Base-by-base conservation (phyloP, 2,329 filamentous ascomycete species). In the Atkinsonella hypoxylon region DNA sequence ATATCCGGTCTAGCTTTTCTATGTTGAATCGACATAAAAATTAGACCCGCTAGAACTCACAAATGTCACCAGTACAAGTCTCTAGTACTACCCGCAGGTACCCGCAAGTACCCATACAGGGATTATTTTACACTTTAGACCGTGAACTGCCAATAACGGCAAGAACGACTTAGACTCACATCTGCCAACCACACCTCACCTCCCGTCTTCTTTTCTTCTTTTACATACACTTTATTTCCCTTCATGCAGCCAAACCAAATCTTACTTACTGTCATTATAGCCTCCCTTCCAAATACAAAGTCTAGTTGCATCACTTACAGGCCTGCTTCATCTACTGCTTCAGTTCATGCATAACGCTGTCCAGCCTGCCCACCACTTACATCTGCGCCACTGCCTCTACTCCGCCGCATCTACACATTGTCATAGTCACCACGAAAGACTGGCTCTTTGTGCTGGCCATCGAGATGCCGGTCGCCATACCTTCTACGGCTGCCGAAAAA, bases 391-490 rank as follows among this genome's bases (percentile, higher is more conserved):
- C 17, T 3, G n/a, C 39, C 18, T 17, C 39, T 20, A 22, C 17
- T 12, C 39, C n/a, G 39, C n/a, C 31, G 4, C 13, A 10, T 32
- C 22, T 31, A 20, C 26, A 20, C 45, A 20, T 13, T 47, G 6
- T 15, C 31, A 32, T 20, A 8, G 9, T 13, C 45, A n/a, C 10
- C 20, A 17, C 18, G 4, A 26, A n/a, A n/a, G 11, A 41, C 32
- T 11, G 22, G 26, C 32, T 26, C 15, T 26, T 8, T 40, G 38
- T 6, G 11, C 20, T 43, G 44, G 34, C 20, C 49, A 20, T 49
- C 36, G 52, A 49, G 47, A 51, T 52, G 51, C 40, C 51, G 10
- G 36, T 44, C 20, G 42, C 20, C 40, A 42, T 43, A 34, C 56
- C 45, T 42, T 38, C 41, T 48, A 51, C 45, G 12, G 22, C 31